phyloP scores from a whole-genome alignment of 2,329 filamentous ascomycete genomes.

The Fusarium caatingaense region DNA sequence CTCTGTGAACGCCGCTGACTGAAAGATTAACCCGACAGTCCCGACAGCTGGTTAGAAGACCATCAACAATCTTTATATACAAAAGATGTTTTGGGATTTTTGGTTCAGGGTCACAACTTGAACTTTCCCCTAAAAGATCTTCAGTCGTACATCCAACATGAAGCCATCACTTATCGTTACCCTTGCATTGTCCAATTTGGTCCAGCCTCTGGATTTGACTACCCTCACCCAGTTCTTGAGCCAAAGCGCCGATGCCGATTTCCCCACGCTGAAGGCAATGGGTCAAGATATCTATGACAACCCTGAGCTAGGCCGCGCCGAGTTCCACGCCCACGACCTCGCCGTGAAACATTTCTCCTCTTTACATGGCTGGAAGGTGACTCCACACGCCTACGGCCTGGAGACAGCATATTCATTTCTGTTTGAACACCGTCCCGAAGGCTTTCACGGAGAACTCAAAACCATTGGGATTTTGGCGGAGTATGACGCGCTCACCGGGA shows the following conservation, averaged over 20 bases:
- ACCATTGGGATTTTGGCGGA: neutral
- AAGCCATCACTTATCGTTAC: neutral
- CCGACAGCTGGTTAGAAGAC: too few species aligned
- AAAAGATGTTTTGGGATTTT: too few species aligned
- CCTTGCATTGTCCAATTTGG: neutral
- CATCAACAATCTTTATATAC: too few species aligned
- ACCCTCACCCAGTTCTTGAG: neutral
- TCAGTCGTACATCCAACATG: neutral
- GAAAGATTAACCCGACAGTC: too few species aligned
- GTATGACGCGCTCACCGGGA: neutral
- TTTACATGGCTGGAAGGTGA: neutral
- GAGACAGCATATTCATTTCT: neutral
- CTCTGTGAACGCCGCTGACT: too few species aligned
- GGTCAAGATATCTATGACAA: neutral
- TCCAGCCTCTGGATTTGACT: neutral
- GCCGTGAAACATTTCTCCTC: neutral
- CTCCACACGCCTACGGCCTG: neutral
- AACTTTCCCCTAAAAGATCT: too few species aligned
- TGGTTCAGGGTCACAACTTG: too few species aligned
- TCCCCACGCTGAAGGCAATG: neutral
- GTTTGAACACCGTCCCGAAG: neutral
- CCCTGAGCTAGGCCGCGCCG: neutral
- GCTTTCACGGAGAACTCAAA: neutral
- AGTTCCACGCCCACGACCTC: neutral
- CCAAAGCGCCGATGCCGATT: neutral